Percentiles rank a stretch among this genome's conserved stretches.
These are phyloP conservation scores for Cladosporium sp. DNA, from an alignment of 2,329 filamentous ascomycete species.

Conservation along the genomic window DNA sequence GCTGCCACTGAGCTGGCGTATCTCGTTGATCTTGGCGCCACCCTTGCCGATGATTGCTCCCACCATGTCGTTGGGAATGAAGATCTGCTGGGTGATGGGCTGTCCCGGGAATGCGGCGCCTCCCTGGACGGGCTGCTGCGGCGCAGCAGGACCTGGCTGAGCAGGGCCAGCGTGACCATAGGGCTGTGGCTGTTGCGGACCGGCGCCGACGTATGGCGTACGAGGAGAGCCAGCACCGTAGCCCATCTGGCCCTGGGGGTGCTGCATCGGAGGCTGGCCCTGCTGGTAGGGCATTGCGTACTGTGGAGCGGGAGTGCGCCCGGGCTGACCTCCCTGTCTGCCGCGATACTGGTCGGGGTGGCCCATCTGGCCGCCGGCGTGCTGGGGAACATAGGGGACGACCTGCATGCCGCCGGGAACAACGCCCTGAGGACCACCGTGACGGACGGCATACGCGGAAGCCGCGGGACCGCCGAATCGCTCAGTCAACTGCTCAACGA, in stretches of 20 bases:
- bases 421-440: slow-evolving; percentile 86
- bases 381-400: slow-evolving; percentile 94
- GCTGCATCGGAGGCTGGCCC: slow-evolving; percentile 53
- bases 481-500: slow-evolving; percentile 95
- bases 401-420: slow-evolving; percentile 98
- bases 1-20: slow-evolving; percentile 92
- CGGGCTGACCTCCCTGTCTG: slow-evolving; percentile 70
- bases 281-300: slow-evolving; percentile 68
- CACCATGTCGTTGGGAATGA: slow-evolving; percentile 99
- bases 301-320: slow-evolving; percentile 60
- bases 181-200: slow-evolving; percentile 73
- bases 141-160: slow-evolving; percentile 61
- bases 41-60: slow-evolving; percentile 99
- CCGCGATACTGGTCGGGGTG: slow-evolving; percentile 78
- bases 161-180: slow-evolving; percentile 63
- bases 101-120: slow-evolving; percentile 67
- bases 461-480: slow-evolving; percentile 93
- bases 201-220: slow-evolving; percentile 73
- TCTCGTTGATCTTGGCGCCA: slow-evolving; percentile 98
- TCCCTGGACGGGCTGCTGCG: slow-evolving; percentile 69
- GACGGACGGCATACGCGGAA: slow-evolving; percentile 95
- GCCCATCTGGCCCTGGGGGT: slow-evolving; percentile 66
- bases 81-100: slow-evolving; percentile 95
- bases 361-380: slow-evolving; percentile 88
- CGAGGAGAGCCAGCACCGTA: slow-evolving; percentile 70